These are phyloP conservation scores for Moesziomyces parantarcticus DNA, from an alignment of 1,284 basidiomycete genomes.

Conservation along the genomic window DNA sequence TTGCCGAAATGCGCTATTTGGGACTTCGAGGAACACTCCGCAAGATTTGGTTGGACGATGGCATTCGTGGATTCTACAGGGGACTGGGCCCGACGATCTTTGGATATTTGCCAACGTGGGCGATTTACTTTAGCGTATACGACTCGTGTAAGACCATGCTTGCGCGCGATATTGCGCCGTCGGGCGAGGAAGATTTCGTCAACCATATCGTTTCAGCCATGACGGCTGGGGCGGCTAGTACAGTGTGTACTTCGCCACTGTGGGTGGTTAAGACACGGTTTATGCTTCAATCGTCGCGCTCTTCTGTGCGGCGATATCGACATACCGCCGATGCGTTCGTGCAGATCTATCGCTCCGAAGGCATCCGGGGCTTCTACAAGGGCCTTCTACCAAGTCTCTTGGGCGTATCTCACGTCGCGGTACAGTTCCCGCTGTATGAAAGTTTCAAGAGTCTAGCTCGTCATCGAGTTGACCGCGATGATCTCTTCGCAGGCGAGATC, in stretches of 20 bases:
- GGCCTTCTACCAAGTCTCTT: constrained; percentile 61
- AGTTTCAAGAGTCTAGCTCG: constrained; percentile 52
- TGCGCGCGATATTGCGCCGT: constrained; percentile 2
- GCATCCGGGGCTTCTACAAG: constrained; percentile 62
- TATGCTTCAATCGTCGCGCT: constrained; percentile 51
- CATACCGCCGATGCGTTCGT: constrained; percentile 64
- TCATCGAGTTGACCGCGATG: constrained; percentile 8
- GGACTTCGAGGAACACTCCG: constrained; percentile 30
- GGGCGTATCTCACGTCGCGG: constrained; percentile 64
- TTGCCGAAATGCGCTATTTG: constrained; percentile 15
- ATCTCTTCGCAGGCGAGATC: constrained; percentile 48
- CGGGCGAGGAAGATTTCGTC: constrained; percentile 47
- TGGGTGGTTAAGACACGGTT: constrained; percentile 67
- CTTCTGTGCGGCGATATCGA: constrained; percentile 38
- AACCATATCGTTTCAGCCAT: constrained; percentile 64
- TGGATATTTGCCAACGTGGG: constrained; percentile 67
- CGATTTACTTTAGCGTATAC: constrained; percentile 67
- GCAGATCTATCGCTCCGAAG: constrained; percentile 60
- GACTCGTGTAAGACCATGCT: constrained; percentile 54
- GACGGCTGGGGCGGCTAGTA: constrained; percentile 62
- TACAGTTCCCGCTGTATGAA: constrained; percentile 67
- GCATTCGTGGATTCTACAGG: constrained; percentile 64
- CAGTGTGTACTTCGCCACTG: constrained; percentile 62
- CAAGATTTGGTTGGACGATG: constrained; percentile 61
- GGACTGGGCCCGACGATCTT: constrained; percentile 65